Conservation (phyloP, 768 basidiomycete genomes). For the Pseudohyphozyma bogoriensis region DNA sequence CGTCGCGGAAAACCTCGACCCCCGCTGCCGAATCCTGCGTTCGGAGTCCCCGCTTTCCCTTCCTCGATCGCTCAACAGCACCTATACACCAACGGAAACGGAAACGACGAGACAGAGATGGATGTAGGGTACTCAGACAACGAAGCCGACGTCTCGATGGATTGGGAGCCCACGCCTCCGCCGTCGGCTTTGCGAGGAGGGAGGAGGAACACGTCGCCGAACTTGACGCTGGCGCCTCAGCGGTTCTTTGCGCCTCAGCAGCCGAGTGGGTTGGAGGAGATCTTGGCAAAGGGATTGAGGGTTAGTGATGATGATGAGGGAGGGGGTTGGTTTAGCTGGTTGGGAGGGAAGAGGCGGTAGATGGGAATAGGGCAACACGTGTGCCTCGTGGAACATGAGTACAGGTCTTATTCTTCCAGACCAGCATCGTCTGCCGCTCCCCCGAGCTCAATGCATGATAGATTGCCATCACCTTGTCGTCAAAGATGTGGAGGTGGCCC, state of each 20-base stretch:
- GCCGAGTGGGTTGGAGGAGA: slow-evolving; percentile 18
- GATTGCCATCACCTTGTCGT: too few relatives aligned
- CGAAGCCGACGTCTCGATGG: too few relatives aligned
- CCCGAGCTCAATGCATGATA: too few relatives aligned
- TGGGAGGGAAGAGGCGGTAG: not conserved
- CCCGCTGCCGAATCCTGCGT: not conserved
- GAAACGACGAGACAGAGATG: too few relatives aligned
- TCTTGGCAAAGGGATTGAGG: slow-evolving; percentile 2
- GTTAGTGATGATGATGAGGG: not conserved
- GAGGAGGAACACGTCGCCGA: not conserved
- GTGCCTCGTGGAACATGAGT: too few relatives aligned
- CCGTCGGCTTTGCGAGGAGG: too few relatives aligned
- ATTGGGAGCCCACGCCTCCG: slow-evolving; percentile 10
- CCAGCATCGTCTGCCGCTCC: too few relatives aligned
- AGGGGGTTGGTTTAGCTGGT: not conserved
- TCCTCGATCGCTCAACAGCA: not conserved
- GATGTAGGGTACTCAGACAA: too few relatives aligned
- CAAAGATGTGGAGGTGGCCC: too few relatives aligned
- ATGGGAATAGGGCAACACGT: too few relatives aligned
- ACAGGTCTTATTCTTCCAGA: too few relatives aligned
- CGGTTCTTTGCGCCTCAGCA: slow-evolving; percentile 17
- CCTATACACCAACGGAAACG: not conserved
- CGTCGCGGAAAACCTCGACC: not conserved
- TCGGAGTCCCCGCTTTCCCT: not conserved
- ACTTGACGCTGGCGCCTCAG: slow-evolving; percentile 1